Evolutionary conservation across 2,329 filamentous ascomycete species (phyloP), one percentile per base, ranked within the genome.

Genomic region (Pseudocercospora pini-densiflorae): DNA sequence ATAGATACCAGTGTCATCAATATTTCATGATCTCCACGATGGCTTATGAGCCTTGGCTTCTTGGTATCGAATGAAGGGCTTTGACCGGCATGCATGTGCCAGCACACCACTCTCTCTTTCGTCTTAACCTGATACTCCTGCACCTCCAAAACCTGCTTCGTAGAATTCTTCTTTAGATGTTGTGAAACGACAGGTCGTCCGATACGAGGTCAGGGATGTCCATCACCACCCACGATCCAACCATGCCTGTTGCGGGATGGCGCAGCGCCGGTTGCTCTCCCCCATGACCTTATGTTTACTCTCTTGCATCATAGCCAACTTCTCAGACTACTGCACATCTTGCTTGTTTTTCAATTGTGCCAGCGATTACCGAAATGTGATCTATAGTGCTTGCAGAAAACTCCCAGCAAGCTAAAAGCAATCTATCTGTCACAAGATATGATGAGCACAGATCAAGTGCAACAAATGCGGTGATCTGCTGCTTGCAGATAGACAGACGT

Each of bases 291-390:
- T 40, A 16, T 62, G 61, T 62, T 47, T 62, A 57, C 61, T 57
- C 31, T 62, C 49, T 62, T 62, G 61, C 61, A 62, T 63, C 61
- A 63, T 63, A 45, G 58, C n/a, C 54, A 36, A 57, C 23, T 31
- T 31, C n/a, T 21, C 23, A 9, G 10, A 12, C 23, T 31, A 10
- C 54, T 33, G 27, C 54, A 54, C 31, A 1, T 3, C 55, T 59
- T 29, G 31, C 51, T 55, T 55, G 51, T 27, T 55, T 55, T 55
- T n/a, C 23, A 27, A 29, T 16, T 55, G 16, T 27, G 51, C 23
- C 23, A 23, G 27, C 8, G 14, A 27, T 55, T 16, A 8, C 24
- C 27, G 23, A 55, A 14, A 55, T 31, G 7, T 55, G 33, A 31
- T 55, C 27, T 55, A 9, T 55, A 55, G 33, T 55, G 10, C 6